Conservation (phyloP, 495 filamentous ascomycete species). For the Tuber umbilicatum region DNA sequence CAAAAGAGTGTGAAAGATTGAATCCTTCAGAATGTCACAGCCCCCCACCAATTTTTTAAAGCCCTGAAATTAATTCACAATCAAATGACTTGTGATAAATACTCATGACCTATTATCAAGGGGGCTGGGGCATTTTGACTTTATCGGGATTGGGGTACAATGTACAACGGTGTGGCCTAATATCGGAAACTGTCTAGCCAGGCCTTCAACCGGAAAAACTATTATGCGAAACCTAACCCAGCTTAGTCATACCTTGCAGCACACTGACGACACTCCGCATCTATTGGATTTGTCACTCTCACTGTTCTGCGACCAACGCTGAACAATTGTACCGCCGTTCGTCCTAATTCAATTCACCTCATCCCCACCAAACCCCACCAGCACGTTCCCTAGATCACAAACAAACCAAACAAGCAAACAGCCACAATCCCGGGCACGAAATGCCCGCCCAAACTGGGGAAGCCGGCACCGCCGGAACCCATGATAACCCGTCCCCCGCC, state of each 20-base stretch:
- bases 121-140: background rate
- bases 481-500: background rate
- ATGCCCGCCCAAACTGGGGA: conserved; percentile 10
- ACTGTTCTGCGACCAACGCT: background rate
- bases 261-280: background rate
- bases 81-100: too few relatives aligned
- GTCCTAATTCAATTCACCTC: background rate
- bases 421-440: background rate
- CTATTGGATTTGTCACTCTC: background rate
- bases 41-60: background rate
- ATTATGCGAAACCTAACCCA: conserved; percentile 1
- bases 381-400: background rate
- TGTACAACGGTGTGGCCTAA: background rate
- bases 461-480: background rate
- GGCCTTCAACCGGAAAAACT: background rate
- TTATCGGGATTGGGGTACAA: background rate
- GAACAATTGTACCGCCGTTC: background rate
- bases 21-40: background rate
- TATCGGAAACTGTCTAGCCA: background rate
- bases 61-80: background rate
- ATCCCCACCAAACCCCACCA: background rate
- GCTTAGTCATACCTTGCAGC: background rate
- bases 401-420: background rate
- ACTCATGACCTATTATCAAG: background rate
- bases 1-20: background rate